These are phyloP conservation scores for Mortierella sp. DNA, from an alignment of 371 early-diverging fungal genomes.

Conservation along the genomic window DNA sequence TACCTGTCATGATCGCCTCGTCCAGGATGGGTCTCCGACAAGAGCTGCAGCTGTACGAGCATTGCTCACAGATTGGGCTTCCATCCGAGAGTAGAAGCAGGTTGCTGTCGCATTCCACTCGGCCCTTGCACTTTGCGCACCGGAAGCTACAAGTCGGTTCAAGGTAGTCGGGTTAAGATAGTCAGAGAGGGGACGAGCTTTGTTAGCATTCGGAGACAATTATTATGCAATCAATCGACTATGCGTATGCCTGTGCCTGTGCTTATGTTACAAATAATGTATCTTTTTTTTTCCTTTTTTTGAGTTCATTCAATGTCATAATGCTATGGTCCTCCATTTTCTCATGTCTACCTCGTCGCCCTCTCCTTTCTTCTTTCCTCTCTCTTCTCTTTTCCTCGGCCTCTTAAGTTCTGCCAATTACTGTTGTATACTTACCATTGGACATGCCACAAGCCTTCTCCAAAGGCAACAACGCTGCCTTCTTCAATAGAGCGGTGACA, in stretches of 20 bases:
- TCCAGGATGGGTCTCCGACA: slow-evolving; percentile 88
- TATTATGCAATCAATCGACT: no score
- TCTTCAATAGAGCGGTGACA: slow-evolving; percentile 82
- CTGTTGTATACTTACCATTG: slow-evolving; percentile 70
- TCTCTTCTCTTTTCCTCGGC: no score
- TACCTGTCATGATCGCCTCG: slow-evolving; percentile 87
- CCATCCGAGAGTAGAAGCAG: slow-evolving; percentile 85
- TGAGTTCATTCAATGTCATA: no score
- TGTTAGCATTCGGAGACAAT: background rate
- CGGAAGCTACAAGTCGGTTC: slow-evolving; percentile 68
- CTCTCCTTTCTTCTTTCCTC: no score
- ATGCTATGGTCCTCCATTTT: no score
- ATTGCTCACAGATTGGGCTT: slow-evolving; percentile 88
- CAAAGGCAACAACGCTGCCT: slow-evolving; percentile 88
- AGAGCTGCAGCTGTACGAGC: slow-evolving; percentile 87
- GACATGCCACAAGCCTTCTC: slow-evolving; percentile 88
- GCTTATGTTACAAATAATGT: no score
- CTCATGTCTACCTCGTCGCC: no score
- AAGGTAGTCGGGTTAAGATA: background rate
- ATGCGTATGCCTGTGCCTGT: no score
- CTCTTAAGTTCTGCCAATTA: no score
- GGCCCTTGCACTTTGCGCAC: slow-evolving; percentile 82
- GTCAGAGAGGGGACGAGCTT: background rate
- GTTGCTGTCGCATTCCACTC: slow-evolving; percentile 86
- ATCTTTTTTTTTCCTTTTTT: no score